These are phyloP conservation scores for Candida taoyuanica DNA, from an alignment of 805 yeast species.

Conservation along the genomic window DNA sequence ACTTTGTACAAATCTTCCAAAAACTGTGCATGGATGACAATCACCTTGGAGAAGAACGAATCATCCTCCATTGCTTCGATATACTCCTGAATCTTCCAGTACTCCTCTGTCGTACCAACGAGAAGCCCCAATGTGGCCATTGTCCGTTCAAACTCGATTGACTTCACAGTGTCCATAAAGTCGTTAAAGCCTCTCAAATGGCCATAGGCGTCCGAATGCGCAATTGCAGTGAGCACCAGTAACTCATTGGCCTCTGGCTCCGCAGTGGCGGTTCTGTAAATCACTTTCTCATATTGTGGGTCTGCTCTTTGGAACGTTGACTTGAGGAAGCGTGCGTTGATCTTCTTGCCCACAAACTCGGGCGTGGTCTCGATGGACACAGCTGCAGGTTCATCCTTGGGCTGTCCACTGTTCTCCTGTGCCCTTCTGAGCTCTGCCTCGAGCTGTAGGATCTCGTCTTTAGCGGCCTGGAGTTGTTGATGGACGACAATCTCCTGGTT, in stretches of 20 bases:
- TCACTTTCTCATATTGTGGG: conserved; percentile 14
- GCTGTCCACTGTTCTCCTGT: background rate
- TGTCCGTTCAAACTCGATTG: conserved; percentile 25
- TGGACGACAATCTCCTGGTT: conserved; percentile 2
- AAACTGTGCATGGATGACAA: conserved; percentile 21
- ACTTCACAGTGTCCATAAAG: conserved; percentile 29
- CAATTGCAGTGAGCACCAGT: conserved; percentile 21
- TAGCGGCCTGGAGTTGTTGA: conserved; percentile 1
- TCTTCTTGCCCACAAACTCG: conserved; percentile 2
- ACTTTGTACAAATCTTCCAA: conserved; percentile 15
- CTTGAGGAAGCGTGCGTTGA: conserved; percentile 10
- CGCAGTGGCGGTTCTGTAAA: conserved; percentile 4
- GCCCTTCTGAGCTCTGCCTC: conserved; percentile 2
- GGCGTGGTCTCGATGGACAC: no score
- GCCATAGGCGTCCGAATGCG: conserved; percentile 34
- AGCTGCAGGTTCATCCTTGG: background rate
- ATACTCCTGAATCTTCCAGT: conserved; percentile 1
- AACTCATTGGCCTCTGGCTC: conserved; percentile 12
- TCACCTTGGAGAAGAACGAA: conserved; percentile 11
- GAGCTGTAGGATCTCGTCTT: conserved; percentile 5
- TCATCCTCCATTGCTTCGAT: conserved; percentile 11
- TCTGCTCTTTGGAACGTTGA: background rate
- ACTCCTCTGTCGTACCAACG: conserved; percentile 16
- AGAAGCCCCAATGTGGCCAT: conserved; percentile 23
- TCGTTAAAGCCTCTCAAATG: conserved; percentile 29